phyloP scores from a whole-genome alignment of 1,284 basidiomycete genomes.

The Pyrrhoderma lamaoense region DNA sequence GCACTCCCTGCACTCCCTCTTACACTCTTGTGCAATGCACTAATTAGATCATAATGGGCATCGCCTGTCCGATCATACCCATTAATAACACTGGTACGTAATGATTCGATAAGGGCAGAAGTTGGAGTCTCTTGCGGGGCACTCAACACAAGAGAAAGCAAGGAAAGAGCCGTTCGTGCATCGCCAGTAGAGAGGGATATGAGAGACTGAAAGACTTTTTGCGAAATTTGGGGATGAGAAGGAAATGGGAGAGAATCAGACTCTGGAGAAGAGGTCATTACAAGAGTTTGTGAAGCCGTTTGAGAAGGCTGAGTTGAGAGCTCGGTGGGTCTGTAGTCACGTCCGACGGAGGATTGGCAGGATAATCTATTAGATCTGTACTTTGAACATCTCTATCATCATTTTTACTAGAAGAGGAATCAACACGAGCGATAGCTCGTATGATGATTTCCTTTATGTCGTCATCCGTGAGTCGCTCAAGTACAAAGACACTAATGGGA shows the following conservation, averaged over 20 bases:
- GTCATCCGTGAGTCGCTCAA: slow-evolving; percentile 54
- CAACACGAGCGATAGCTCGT: slow-evolving; percentile 41
- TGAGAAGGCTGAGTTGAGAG: slow-evolving; percentile 21
- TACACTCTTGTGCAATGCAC: slow-evolving; percentile 81
- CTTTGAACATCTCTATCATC: slow-evolving; percentile 17
- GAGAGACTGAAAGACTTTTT: slow-evolving; percentile 43
- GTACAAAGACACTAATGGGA: slow-evolving; percentile 47
- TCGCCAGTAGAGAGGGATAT: slow-evolving; percentile 58
- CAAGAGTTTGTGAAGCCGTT: slow-evolving; percentile 20
- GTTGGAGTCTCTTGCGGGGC: slow-evolving; percentile 35
- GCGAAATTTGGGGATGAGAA: slow-evolving; percentile 39
- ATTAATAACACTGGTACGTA: slow-evolving; percentile 50
- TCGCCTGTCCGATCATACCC: slow-evolving; percentile 74
- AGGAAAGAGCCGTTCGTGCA: slow-evolving; percentile 60
- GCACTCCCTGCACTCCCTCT: slow-evolving; percentile 75
- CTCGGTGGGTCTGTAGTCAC: neutral
- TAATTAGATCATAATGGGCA: slow-evolving; percentile 81
- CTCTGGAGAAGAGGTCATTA: slow-evolving; percentile 12
- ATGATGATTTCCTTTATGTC: slow-evolving; percentile 47
- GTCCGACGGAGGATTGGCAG: neutral
- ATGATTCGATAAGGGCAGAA: slow-evolving; percentile 37
- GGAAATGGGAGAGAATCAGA: slow-evolving; percentile 21
- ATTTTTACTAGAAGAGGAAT: slow-evolving; percentile 20
- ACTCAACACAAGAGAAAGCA: slow-evolving; percentile 54
- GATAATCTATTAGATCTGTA: slow-evolving; percentile 17